A percentile compares a stretch with the other conserved stretches of the same genome.
Evolutionary conservation across 2,329 filamentous ascomycete species (phyloP).

Genomic region (Graphilbum ipis-grandicollis): DNA sequence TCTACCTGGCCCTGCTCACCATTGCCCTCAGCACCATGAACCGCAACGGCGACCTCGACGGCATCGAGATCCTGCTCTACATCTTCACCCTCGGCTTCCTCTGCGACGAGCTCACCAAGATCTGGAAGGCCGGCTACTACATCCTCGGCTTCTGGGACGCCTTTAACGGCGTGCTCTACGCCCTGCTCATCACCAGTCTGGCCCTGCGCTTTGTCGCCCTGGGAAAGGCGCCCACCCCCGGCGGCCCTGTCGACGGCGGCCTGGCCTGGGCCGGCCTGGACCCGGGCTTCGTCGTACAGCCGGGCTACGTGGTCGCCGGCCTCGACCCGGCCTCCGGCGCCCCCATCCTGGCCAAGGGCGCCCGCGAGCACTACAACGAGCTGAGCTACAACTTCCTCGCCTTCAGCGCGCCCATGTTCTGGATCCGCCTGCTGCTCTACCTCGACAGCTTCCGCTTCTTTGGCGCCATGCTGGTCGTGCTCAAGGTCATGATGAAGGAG

Average conservation of each 20-base stretch:
- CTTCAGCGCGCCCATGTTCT: constrained; percentile 91
- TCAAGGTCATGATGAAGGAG: constrained; percentile 90
- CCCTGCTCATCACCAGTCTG: constrained; percentile 62
- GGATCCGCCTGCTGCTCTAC: constrained; percentile 81
- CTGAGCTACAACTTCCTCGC: constrained; percentile 89
- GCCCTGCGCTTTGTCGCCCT: constrained; percentile 65
- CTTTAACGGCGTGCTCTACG: constrained; percentile 76
- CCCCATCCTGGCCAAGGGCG: constrained; percentile 19
- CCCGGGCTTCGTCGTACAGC: too few species aligned
- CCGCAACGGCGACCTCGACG: constrained; percentile 62
- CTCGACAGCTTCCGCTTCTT: constrained; percentile 92
- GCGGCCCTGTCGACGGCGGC: constrained; percentile 17
- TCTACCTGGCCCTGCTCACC: constrained; percentile 77
- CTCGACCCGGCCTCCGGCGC: constrained; percentile 20
- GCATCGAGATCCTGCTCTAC: constrained; percentile 72
- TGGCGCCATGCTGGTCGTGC: constrained; percentile 90
- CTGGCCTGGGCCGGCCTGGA: too few species aligned
- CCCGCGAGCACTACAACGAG: constrained; percentile 50
- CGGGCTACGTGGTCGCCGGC: constrained; percentile 58
- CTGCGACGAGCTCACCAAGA: constrained; percentile 71
- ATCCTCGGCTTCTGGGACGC: constrained; percentile 96
- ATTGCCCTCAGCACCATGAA: constrained; percentile 91
- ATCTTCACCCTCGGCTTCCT: constrained; percentile 83
- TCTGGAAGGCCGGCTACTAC: constrained; percentile 83
- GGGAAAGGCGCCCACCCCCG: constrained; percentile 25